phyloP scores from a whole-genome alignment of 164 flowering plant genomes.

The Magnolia changhungtana region DNA sequence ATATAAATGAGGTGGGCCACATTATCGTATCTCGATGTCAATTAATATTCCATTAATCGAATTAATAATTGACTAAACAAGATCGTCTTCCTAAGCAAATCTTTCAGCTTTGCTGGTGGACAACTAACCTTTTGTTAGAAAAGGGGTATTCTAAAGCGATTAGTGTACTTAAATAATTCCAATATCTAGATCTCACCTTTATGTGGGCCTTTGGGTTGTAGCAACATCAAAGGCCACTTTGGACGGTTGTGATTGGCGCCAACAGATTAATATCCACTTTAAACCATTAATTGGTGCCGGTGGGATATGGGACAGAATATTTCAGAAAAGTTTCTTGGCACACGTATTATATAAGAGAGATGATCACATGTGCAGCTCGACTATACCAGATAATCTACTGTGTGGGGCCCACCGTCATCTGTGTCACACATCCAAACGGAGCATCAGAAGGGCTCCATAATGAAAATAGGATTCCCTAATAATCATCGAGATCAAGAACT shows the following conservation, averaged over 20 bases:
- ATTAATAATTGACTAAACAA: background rate
- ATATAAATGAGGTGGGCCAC: background rate
- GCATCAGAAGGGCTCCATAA: too few relatives aligned
- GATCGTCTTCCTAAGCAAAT: slow-evolving; percentile 1
- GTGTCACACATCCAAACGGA: too few relatives aligned
- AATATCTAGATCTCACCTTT: background rate
- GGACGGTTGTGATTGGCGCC: background rate
- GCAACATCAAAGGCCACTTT: background rate
- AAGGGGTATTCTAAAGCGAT: background rate
- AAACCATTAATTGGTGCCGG: too few relatives aligned
- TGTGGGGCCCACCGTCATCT: too few relatives aligned
- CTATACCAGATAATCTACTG: too few relatives aligned
- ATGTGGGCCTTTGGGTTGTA: background rate
- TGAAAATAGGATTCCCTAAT: too few relatives aligned
- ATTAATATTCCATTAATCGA: slow-evolving; percentile 2
- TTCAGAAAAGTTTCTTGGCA: too few relatives aligned
- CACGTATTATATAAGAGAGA: too few relatives aligned
- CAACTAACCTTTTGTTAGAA: background rate
- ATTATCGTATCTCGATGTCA: background rate
- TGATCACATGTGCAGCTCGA: too few relatives aligned
- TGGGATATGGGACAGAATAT: too few relatives aligned
- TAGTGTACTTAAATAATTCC: background rate
- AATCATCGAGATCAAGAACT: too few relatives aligned
- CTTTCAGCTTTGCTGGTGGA: background rate
- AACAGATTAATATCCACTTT: background rate